Conservation (phyloP, 305 asterid genomes). For the Rubia tinctorum region DNA sequence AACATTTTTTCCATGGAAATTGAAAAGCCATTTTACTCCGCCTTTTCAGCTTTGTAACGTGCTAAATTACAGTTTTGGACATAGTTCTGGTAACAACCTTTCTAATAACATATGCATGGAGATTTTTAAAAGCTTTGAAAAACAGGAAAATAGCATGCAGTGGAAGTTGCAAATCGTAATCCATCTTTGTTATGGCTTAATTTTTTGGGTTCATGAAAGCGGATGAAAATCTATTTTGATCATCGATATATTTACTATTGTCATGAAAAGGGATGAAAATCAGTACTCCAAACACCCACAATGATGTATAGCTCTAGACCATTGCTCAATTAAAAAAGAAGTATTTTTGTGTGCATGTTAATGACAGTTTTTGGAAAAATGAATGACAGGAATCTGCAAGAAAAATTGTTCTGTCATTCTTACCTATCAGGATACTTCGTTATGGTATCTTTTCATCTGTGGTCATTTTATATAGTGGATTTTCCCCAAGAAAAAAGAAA, state of each 20-base stretch:
- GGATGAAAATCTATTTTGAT: not conserved
- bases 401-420: not conserved
- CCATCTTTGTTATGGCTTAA: not conserved
- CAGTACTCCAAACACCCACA: not conserved
- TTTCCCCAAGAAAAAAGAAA: not conserved
- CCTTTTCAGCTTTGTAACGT: not conserved
- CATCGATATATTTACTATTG: not conserved
- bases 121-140: not conserved
- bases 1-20: not conserved
- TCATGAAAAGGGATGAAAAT: no score
- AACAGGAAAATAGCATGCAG: not conserved
- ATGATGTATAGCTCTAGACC: not conserved
- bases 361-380: not conserved
- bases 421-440: not conserved
- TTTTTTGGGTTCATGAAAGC: not conserved
- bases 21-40: not conserved
- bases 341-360: not conserved
- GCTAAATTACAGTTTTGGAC: not conserved
- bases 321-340: not conserved
- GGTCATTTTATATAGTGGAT: not conserved
- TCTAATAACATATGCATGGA: not conserved
- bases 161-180: not conserved
- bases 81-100: not conserved
- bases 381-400: not conserved
- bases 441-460: not conserved